Conservation (phyloP, 2,329 filamentous ascomycete genomes). For the Aspergillus nomiae region DNA sequence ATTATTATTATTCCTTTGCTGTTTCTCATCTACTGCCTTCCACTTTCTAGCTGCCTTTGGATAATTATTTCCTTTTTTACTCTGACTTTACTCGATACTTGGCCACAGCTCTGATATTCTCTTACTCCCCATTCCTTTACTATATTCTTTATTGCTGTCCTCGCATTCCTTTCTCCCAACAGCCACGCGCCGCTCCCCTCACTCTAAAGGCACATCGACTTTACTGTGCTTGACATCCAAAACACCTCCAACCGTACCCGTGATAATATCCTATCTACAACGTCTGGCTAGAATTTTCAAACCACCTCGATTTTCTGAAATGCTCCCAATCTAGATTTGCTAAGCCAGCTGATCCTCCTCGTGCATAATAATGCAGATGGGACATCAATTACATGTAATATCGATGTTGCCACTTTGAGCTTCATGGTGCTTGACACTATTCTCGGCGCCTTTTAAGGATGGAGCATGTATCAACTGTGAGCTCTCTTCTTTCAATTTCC, state of each 20-base stretch:
- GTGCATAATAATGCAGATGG: constrained; percentile 34
- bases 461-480: constrained; percentile 47
- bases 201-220: constrained; percentile 14
- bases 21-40: constrained; percentile 13
- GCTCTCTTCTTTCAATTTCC: constrained; percentile 11
- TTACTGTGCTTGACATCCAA: constrained; percentile 2
- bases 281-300: constrained; percentile 5
- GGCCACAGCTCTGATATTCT: not conserved
- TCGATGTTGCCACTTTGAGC: constrained; percentile 35
- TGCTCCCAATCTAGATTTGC: constrained; percentile 19
- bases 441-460: constrained; percentile 34
- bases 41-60: constrained; percentile 3
- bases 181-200: constrained; percentile 16
- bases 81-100: not conserved
- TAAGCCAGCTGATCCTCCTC: constrained; percentile 20
- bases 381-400: constrained; percentile 34
- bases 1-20: constrained; percentile 17
- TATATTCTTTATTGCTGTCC: constrained; percentile 1
- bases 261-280: constrained; percentile 5
- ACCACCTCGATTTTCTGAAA: not conserved
- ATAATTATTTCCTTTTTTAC: not conserved
- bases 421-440: constrained; percentile 35
- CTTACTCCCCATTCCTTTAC: constrained; percentile 20
- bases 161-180: constrained; percentile 14
- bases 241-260: constrained; percentile 1